phyloP scores from a whole-genome alignment of 148 eudicot genomes.

The Silene conica region DNA sequence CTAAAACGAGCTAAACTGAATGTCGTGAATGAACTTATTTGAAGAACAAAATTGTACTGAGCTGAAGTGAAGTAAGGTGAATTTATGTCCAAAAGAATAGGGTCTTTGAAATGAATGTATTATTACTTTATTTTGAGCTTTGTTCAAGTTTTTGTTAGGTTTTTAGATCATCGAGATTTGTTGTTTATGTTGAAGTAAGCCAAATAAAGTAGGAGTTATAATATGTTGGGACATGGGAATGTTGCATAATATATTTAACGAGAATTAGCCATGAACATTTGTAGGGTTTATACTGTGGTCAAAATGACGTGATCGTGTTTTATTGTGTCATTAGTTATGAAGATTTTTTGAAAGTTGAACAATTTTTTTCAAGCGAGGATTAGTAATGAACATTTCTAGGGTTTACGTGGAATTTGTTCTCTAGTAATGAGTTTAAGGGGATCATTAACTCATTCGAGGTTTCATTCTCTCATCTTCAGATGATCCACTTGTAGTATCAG shows the following conservation, averaged over 20 bases:
- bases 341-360: too few species aligned
- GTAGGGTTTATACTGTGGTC: too few species aligned
- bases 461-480: constrained; percentile 32
- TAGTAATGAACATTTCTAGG: background rate
- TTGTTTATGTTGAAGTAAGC: too few species aligned
- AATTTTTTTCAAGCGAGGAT: background rate
- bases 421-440: too few species aligned
- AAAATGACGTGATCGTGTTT: too few species aligned
- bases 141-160: background rate
- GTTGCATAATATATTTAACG: too few species aligned
- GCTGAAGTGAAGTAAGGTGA: too few species aligned
- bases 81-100: background rate
- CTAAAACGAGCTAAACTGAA: constrained; percentile 18
- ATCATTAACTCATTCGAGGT: background rate
- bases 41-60: too few species aligned
- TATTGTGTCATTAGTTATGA: too few species aligned
- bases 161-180: background rate
- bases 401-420: background rate
- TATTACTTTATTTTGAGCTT: background rate
- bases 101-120: background rate
- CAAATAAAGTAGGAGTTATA: too few species aligned
- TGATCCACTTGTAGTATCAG: constrained; percentile 55
- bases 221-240: too few species aligned
- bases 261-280: too few species aligned
- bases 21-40: constrained; percentile 20